Evolutionary conservation across 805 yeast species (phyloP).

Genomic region (Myxozyma mucilagina): DNA sequence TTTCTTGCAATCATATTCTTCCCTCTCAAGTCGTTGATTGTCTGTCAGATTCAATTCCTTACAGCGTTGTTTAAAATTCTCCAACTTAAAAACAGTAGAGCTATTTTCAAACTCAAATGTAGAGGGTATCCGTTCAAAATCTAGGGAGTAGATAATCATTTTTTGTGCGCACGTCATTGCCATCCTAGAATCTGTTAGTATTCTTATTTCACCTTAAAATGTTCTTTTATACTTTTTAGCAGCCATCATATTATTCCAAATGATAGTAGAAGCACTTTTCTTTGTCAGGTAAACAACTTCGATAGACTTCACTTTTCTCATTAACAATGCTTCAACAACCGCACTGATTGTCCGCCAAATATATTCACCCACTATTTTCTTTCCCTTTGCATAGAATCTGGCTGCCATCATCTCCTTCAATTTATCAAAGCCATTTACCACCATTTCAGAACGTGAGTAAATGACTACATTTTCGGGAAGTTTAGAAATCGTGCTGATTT

Average conservation of each 20-base stretch:
- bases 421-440: neutral
- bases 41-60: neutral
- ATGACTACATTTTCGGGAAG: slow-evolving; percentile 3
- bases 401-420: slow-evolving; percentile 2
- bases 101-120: neutral
- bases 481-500: neutral
- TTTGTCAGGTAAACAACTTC: slow-evolving; percentile 4
- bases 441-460: slow-evolving; percentile 9
- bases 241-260: neutral
- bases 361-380: neutral
- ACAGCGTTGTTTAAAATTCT: neutral
- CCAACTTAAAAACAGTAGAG: neutral
- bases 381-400: neutral
- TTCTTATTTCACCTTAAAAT: neutral
- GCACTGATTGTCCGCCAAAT: slow-evolving; percentile 1
- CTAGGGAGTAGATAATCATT: slow-evolving; percentile 9
- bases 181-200: slow-evolving; percentile 2
- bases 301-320: neutral
- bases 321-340: neutral
- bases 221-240: slow-evolving; percentile 13
- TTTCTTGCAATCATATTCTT: neutral
- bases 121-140: slow-evolving; percentile 3
- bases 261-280: neutral
- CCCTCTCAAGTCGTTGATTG: neutral
- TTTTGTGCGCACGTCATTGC: slow-evolving; percentile 16